Evolutionary conservation across 257 asterid genomes (phyloP).

Genomic region (Plantago major): DNA sequence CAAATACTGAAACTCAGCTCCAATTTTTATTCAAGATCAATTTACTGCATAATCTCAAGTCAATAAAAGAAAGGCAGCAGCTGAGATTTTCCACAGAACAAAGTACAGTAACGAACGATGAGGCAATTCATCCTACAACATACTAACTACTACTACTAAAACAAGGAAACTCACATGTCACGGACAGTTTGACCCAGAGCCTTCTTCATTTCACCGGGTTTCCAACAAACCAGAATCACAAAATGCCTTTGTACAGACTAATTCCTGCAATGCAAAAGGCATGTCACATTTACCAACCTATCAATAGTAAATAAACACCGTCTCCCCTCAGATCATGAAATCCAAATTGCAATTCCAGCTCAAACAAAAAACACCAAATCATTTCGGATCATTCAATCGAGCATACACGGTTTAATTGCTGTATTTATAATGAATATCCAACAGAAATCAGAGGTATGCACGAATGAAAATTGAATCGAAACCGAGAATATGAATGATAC

Average conservation of each 20-base stretch:
- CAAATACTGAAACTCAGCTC: too few species aligned
- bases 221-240: slow-evolving; percentile 33
- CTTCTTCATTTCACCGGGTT: slow-evolving; percentile 72
- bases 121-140: background rate
- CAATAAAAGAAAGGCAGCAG: too few species aligned
- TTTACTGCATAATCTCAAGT: too few species aligned
- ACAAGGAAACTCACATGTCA: slow-evolving; percentile 63
- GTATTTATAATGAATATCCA: too few species aligned
- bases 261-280: slow-evolving; percentile 20
- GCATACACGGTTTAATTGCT: too few species aligned
- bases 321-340: background rate
- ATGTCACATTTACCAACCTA: background rate
- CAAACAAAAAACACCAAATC: too few species aligned
- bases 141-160: background rate
- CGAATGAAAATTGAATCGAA: too few species aligned
- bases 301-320: background rate
- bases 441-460: too few species aligned
- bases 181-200: slow-evolving; percentile 91
- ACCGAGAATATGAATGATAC: too few species aligned
- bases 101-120: background rate
- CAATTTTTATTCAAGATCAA: too few species aligned
- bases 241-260: slow-evolving; percentile 15
- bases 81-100: background rate
- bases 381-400: too few species aligned
- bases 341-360: too few species aligned